Evolutionary conservation across 2,329 filamentous ascomycete species (phyloP).

Genomic region (Botrytis cinerea): DNA sequence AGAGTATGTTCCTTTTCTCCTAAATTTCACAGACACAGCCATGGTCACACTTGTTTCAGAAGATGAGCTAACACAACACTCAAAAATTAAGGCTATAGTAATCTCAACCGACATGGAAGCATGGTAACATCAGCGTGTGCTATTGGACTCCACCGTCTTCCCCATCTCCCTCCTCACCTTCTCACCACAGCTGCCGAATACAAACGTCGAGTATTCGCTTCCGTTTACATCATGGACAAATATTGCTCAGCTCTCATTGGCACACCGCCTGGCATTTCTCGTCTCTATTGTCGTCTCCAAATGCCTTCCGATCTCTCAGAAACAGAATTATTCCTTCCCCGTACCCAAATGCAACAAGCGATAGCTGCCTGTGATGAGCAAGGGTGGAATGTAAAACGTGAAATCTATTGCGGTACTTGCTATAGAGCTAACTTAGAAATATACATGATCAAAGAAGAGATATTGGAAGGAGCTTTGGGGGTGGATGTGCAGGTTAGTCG

Average conservation of each 20-base stretch:
- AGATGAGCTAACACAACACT: neutral
- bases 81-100: constrained; percentile 27
- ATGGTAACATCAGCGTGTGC: constrained; percentile 34
- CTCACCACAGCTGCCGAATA: constrained; percentile 38
- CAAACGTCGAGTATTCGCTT: constrained; percentile 34
- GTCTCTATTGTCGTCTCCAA: constrained; percentile 34
- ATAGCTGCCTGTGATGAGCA: constrained; percentile 29
- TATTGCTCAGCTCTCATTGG: constrained; percentile 35
- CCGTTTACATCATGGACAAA: constrained; percentile 37
- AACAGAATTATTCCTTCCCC: constrained; percentile 33
- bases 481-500: constrained; percentile 29
- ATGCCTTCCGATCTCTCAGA: constrained; percentile 36
- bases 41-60: neutral
- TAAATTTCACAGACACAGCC: neutral
- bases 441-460: constrained; percentile 36
- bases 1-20: neutral
- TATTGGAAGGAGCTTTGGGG: constrained; percentile 38
- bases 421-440: constrained; percentile 27
- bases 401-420: constrained; percentile 29
- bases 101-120: constrained; percentile 34
- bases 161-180: constrained; percentile 22
- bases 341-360: constrained; percentile 16
- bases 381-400: constrained; percentile 36
- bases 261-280: constrained; percentile 34
- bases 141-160: constrained; percentile 38